Percentiles rank a stretch among this genome's conserved stretches.
phyloP scores from a whole-genome alignment of 2,329 filamentous ascomycete species.

The Endoconidiophora polonica region DNA sequence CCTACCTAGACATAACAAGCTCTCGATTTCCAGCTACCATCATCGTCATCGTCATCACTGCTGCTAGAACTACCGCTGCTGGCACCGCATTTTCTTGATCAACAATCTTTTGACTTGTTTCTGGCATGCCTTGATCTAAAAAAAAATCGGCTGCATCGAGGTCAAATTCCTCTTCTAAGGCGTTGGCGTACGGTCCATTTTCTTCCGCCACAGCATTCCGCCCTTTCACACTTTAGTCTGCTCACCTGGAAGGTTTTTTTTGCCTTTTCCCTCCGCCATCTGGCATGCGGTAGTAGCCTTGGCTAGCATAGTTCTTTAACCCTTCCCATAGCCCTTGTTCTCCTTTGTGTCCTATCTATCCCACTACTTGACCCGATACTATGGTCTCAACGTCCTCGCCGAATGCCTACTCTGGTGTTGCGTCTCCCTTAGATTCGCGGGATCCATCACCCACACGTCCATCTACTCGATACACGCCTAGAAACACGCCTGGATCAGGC shows the following conservation, averaged over 20 bases:
- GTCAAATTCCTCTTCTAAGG: too few species aligned
- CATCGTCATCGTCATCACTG: too few species aligned
- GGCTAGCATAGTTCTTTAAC: neutral
- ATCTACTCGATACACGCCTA: constrained; percentile 21
- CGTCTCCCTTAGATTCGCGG: constrained; percentile 25
- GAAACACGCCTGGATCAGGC: constrained; percentile 20
- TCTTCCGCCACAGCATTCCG: neutral
- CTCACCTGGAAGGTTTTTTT: too few species aligned
- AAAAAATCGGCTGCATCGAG: too few species aligned
- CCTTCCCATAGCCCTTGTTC: neutral
- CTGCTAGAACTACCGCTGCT: too few species aligned
- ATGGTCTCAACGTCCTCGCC: constrained; percentile 9
- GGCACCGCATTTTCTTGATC: too few species aligned
- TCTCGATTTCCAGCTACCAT: too few species aligned
- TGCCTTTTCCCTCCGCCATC: too few species aligned
- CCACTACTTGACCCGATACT: neutral
- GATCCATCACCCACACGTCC: constrained; percentile 32
- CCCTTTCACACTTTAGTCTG: too few species aligned
- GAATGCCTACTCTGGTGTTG: constrained; percentile 8
- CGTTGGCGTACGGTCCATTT: neutral
- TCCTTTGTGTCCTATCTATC: neutral
- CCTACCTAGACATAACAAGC: too few species aligned
- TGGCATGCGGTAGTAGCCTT: neutral
- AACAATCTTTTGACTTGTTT: neutral
- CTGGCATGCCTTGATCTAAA: too few species aligned